These are phyloP conservation scores for Trifolium subterraneum DNA, from an alignment of 306 rosid species.

Conservation along the genomic window DNA sequence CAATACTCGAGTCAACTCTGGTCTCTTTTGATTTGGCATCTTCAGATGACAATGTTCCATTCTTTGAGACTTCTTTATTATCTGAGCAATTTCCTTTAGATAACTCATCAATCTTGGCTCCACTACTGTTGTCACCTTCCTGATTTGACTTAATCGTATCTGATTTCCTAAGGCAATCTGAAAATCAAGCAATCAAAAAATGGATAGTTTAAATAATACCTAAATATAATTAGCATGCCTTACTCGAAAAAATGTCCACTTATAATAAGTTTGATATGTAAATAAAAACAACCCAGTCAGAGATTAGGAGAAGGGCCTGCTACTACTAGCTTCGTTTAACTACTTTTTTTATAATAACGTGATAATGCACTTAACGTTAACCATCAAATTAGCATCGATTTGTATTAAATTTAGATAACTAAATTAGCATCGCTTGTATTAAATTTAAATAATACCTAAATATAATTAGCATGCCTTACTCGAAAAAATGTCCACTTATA, in stretches of 20 bases:
- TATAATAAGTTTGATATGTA: conserved; percentile 25
- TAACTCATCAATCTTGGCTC: conserved; percentile 40
- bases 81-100: conserved; percentile 32
- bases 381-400: conserved; percentile 30
- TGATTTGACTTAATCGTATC: conserved; percentile 39
- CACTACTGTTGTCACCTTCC: conserved; percentile 39
- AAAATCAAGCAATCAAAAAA: conserved; percentile 37
- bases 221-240: conserved; percentile 11
- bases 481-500: conserved; percentile 26
- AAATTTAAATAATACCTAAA: conserved; percentile 19
- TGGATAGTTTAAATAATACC: conserved; percentile 22
- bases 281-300: conserved; percentile 12
- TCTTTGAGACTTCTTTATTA: conserved; percentile 36
- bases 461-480: conserved; percentile 18
- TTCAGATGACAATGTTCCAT: conserved; percentile 25
- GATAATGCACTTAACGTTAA: conserved; percentile 27
- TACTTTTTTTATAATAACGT: neutral
- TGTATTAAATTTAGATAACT: conserved; percentile 25
- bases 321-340: conserved; percentile 31
- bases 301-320: conserved; percentile 21
- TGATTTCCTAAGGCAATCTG: conserved; percentile 46
- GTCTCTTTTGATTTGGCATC: conserved; percentile 35
- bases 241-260: conserved; percentile 23
- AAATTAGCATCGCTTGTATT: too few relatives aligned
- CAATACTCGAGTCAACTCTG: conserved; percentile 4